Percentiles rank a stretch among this genome's conserved stretches.
Conservation (phyloP, 306 rosid species). For the Sindora glabra region DNA sequence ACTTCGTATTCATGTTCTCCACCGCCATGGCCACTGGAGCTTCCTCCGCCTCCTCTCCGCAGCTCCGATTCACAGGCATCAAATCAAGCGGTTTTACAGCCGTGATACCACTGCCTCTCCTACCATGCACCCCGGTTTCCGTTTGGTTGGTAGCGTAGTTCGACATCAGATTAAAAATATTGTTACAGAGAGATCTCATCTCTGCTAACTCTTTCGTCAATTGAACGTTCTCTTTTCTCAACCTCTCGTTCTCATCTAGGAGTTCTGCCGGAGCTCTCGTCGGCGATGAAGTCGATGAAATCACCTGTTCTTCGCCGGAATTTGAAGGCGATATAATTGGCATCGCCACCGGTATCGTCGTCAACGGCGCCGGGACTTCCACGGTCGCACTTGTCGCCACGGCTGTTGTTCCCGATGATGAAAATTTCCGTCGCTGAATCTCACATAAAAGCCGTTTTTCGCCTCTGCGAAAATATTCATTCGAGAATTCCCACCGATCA, state of each 20-base stretch:
- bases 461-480: no score
- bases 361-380: not conserved
- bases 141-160: conserved; percentile 32
- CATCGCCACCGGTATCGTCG: not conserved
- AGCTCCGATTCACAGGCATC: conserved; percentile 37
- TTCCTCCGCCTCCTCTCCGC: conserved; percentile 20
- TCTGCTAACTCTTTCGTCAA: conserved; percentile 45
- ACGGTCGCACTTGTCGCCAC: not conserved
- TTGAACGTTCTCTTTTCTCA: conserved; percentile 48
- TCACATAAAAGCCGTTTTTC: no score
- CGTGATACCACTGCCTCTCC: conserved; percentile 28
- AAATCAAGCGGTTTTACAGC: conserved; percentile 43
- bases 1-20: conserved; percentile 36
- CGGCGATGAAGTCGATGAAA: conserved; percentile 41
- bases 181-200: conserved; percentile 72
- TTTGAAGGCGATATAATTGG: conserved; percentile 26
- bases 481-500: no score
- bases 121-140: conserved; percentile 22
- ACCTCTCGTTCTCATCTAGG: conserved; percentile 49
- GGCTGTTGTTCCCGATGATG: no score
- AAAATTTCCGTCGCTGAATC: no score
- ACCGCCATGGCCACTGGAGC: not conserved
- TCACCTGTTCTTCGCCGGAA: conserved; percentile 46
- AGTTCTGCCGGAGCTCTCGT: conserved; percentile 32
- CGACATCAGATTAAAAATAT: conserved; percentile 59